Conservation (phyloP, 495 filamentous ascomycete genomes). For the Cudoniella acicularis region DNA sequence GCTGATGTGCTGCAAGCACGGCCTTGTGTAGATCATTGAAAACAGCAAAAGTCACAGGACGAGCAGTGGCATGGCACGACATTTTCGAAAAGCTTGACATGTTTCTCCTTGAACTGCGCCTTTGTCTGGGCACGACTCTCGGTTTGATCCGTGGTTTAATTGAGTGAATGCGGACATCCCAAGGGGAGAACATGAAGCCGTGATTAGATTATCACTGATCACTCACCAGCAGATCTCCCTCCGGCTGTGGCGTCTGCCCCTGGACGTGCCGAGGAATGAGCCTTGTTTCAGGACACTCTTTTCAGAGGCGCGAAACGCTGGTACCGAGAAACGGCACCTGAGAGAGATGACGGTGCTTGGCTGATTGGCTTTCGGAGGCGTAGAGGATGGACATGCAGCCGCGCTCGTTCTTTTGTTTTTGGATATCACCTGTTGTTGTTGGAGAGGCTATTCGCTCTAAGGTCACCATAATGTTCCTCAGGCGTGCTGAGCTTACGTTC, state of each 20-base stretch:
- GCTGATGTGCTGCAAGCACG: not conserved
- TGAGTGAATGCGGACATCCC: too few relatives aligned
- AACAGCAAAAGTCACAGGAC: not conserved
- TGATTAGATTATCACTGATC: not conserved
- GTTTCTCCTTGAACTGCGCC: not conserved
- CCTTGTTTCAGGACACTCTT: not conserved
- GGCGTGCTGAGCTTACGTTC: too few relatives aligned
- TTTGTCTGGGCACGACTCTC: not conserved
- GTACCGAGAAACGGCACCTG: not conserved
- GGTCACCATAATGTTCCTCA: too few relatives aligned
- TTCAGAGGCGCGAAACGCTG: not conserved
- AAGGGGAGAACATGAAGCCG: not conserved
- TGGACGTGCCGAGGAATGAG: not conserved
- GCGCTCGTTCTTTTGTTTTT: not conserved
- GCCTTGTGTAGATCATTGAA: not conserved
- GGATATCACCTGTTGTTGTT: too few relatives aligned
- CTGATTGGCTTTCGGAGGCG: not conserved
- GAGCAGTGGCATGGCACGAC: not conserved
- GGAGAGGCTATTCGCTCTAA: too few relatives aligned
- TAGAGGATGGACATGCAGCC: not conserved
- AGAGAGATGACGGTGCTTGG: not conserved
- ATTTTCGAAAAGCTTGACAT: not conserved
- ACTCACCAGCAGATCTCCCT: not conserved
- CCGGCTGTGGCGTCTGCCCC: not conserved
- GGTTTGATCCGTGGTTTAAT: too few relatives aligned